Base-by-base conservation (phyloP, 2,329 filamentous ascomycete species). In the Fusarium sp. region DNA sequence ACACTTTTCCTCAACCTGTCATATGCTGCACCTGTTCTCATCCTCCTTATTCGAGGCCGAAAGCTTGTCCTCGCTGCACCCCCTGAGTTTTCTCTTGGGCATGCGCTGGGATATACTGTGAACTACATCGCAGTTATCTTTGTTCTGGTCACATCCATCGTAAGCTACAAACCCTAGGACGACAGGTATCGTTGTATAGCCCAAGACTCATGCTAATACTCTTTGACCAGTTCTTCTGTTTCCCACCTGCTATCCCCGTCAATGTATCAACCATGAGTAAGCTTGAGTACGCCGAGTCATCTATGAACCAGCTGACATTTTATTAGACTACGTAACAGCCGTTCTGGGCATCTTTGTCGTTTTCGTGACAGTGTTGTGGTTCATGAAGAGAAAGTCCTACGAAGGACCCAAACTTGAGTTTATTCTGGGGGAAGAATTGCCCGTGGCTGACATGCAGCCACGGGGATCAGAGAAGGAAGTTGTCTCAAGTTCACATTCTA, bases 1-100 rank as follows among this genome's bases (percentile, higher is more conserved):
- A 83, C 82, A 15, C 79, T 84, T 13, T 79, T 84, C 44, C 77
- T 84, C 3, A 83, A 83, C 58, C 72, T 84, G 1, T 83, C 82
- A 2, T 84, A 83, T 33, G 81, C 77, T 8, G 74, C 82, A 10
- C 83, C 82, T 3, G 76, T 83, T 20, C 72, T 81, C 1, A 76
- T 74, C 8, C 71, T 82, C 4, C 74, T 81, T 8, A 42, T 80
- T 6, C 76, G 80, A 16, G 80, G 80, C 7, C 75, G 80, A 42
- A 57, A 63, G 6, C 45, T 78, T 8, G 61, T 82, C 33, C 53
- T 62, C 4, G 52, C 73, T n/a, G 70, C 75, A 50, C 75, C 72
- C 31, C 69, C 72, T 3, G 72, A 71, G 10, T 79, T 80, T 38
- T 72, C 71, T 15, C 74, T 81, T 3, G 77, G 78, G 0, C 57